Evolutionary conservation across 2,329 filamentous ascomycete species (phyloP).

Genomic region (Aspergillus terreus): DNA sequence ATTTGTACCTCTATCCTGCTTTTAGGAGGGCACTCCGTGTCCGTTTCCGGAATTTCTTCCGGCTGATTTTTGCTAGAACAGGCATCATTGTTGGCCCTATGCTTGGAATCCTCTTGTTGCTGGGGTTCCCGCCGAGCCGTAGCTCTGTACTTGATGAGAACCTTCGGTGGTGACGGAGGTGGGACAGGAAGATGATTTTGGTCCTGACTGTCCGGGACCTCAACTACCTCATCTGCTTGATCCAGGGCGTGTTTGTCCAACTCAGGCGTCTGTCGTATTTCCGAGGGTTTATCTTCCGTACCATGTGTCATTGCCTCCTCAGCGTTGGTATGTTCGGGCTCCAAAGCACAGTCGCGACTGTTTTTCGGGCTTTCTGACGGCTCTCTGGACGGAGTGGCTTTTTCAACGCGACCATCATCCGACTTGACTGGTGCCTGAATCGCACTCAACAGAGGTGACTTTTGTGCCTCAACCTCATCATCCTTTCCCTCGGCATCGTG

Average conservation of each 20-base stretch:
- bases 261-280: neutral
- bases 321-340: neutral
- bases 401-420: neutral
- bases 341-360: neutral
- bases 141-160: neutral
- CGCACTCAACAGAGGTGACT: neutral
- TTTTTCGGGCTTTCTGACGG: neutral
- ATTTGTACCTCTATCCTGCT: slow-evolving; percentile 21
- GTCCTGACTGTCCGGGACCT: slow-evolving; percentile 31
- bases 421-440: neutral
- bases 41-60: neutral
- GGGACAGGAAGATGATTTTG: neutral
- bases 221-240: slow-evolving; percentile 14
- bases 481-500: neutral
- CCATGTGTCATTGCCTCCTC: neutral
- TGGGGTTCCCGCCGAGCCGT: neutral
- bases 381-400: neutral
- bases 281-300: neutral
- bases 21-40: neutral
- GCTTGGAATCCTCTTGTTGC: neutral
- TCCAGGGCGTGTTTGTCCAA: neutral
- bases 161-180: neutral
- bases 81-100: neutral
- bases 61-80: neutral
- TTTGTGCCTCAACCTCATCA: neutral